Evolutionary conservation across 2,329 filamentous ascomycete species (phyloP), one percentile per base, ranked within the genome.

Genomic region (Colletotrichum somersetense): DNA sequence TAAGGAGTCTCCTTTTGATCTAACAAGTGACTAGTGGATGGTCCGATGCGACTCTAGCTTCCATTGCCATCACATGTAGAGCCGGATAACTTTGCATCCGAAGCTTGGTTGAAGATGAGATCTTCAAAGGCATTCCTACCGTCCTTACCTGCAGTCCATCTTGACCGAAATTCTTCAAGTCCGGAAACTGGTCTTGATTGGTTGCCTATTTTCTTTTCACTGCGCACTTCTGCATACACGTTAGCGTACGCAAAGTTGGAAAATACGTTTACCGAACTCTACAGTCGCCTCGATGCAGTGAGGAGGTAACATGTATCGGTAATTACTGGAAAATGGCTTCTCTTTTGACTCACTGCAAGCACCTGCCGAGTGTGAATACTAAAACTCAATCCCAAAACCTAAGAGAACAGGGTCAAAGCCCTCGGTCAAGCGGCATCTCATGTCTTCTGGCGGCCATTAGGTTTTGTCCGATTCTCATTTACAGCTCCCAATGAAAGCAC

Each of bases 371-470:
- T 30, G 7, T 18, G 14, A 52, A 2, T 8, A 8, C 16, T 4
- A 2, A 18, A 3, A 30, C 2, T 3, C 6, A 4, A 5, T 30
- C 30, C 12, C 0, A 10, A 14, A 2, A 52, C 0, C n/a, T 26
- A 11, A 16, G 1, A 50, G 12, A 26, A 16, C 11, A 50, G 48
- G 3, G 5, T 14, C 23, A 26, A 14, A 0, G 1, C 4, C 26
- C 18, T 52, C 48, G 8, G 23, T 14, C 5, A 16, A 30, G 5
- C 23, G 14, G 6, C 2, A 52, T 52, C 23, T 26, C 7, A 3
- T 46, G 44, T 46, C 44, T 46, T 20, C 8, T 46, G 3, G 18
- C 20, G n/a, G 44, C 8, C 44, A 11, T 46, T n/a, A 18, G 20
- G 20, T 11, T 46, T 46, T 46, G 6, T n/a, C 8, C 8, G 7